These are phyloP conservation scores for Citrus reticulata DNA, from an alignment of 345 rosid species.

Conservation along the genomic window DNA sequence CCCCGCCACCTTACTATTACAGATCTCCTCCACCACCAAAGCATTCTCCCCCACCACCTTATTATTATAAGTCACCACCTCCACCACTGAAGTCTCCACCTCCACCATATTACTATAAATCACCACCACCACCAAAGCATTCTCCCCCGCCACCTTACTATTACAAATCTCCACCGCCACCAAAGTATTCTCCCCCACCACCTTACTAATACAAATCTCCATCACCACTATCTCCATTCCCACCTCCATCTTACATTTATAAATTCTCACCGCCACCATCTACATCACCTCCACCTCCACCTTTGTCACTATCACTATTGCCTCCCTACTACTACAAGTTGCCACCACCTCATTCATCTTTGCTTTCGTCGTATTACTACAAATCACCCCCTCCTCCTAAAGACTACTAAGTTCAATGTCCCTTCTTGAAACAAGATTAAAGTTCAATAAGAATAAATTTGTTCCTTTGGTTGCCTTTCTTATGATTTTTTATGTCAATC, in stretches of 20 bases:
- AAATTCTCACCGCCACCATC: background rate
- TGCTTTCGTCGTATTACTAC: background rate
- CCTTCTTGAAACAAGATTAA: background rate
- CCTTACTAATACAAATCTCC: slow-evolving; percentile 11
- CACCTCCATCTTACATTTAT: too few species aligned
- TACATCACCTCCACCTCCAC: slow-evolving; percentile 5
- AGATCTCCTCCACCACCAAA: background rate
- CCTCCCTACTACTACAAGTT: background rate
- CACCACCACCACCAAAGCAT: background rate
- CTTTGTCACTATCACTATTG: background rate
- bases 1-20: background rate
- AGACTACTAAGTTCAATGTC: background rate
- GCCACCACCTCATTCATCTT: background rate
- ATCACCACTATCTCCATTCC: background rate
- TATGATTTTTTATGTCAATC: background rate
- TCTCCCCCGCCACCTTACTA: background rate
- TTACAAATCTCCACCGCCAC: slow-evolving; percentile 4
- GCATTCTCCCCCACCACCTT: background rate
- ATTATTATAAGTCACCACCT: background rate
- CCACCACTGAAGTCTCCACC: background rate
- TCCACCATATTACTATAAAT: background rate
- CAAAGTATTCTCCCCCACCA: background rate
- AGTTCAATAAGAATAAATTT: background rate
- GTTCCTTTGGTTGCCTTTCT: background rate
- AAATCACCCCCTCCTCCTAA: slow-evolving; percentile 4